Base-by-base conservation (phyloP, 805 yeast species). In the Candida maris region DNA sequence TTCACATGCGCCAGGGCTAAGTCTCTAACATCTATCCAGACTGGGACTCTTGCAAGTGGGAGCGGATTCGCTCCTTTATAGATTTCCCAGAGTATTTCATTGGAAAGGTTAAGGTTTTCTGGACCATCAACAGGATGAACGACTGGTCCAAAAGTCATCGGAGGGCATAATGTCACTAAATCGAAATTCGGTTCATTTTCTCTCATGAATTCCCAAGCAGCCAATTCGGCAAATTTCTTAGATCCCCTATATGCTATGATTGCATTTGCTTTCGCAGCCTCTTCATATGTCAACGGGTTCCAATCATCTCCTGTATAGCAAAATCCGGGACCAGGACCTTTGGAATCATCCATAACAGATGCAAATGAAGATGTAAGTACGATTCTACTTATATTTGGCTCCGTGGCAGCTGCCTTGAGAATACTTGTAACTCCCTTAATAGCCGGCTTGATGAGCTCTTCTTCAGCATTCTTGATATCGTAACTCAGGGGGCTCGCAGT, bases 31-130 rank as follows among this genome's bases (percentile, higher is more conserved):
- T 64, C 70, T 15, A 61, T 51, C 45, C 52, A 59, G 3, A 57
- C 64, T 5, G 54, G 54, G 4, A 45, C 51, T 38, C 54, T 32
- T 12, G 52, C 35, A 19, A 44, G 42, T 17, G 63, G 59, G 28
- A 32, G 54, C 55, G 41, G 64, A 43, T 19, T 49, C 34, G n/a
- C 51, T 39, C 45, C 53, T 42, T 23, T 59, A 31, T 36, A 61
- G 40, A 29, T 40, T 22, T 41, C 51, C 59, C 43, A 61, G 46
- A 40, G 57, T 26, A 52, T 62, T 65, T 48, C 54, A 37, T 70
- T 69, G 19, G 76, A 69, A 1, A 71, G 64, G 52, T 71, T 71
- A 42, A 70, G 46, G 6, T 55, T 56, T 31, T 62, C 59, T 15
- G 31, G 36, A 5, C 27, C 26, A 14, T 36, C 18, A 5, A 31